These are phyloP conservation scores for Terfezia boudieri DNA, from an alignment of 495 filamentous ascomycete genomes.

Conservation along the genomic window DNA sequence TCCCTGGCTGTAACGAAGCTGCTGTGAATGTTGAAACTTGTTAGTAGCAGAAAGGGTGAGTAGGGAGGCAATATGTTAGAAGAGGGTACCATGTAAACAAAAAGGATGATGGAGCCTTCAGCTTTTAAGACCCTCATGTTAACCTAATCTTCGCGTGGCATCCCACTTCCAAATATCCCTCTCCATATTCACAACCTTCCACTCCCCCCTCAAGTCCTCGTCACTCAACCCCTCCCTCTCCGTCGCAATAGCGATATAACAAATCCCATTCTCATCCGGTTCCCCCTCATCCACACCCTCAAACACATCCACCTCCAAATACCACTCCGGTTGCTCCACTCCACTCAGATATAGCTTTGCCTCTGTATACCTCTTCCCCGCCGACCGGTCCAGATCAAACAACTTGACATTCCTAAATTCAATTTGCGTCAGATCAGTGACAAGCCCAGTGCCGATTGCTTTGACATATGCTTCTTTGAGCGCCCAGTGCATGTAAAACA, in stretches of 20 bases:
- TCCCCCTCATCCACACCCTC: neutral
- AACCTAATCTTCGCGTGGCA: too few relatives aligned
- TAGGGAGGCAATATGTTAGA: too few relatives aligned
- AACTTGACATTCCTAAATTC: slow-evolving; percentile 10
- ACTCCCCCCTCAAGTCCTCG: neutral
- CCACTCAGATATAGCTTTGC: neutral
- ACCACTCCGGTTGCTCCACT: neutral
- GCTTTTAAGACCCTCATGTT: too few relatives aligned
- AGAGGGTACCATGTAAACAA: too few relatives aligned
- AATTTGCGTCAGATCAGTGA: slow-evolving; percentile 10
- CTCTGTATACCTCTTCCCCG: neutral
- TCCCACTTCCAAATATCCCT: neutral
- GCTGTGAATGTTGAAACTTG: too few relatives aligned
- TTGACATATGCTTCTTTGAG: slow-evolving; percentile 19
- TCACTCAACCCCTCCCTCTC: neutral
- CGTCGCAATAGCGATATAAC: neutral
- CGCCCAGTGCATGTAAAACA: slow-evolving; percentile 15
- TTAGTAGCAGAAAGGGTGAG: too few relatives aligned
- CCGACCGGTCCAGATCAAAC: neutral
- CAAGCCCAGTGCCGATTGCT: slow-evolving; percentile 14
- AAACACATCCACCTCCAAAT: neutral
- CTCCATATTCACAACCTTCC: neutral
- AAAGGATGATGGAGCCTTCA: too few relatives aligned
- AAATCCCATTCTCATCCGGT: neutral
- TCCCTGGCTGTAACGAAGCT: too few relatives aligned